Conservation (phyloP, 1,284 basidiomycete genomes). For the Prillingera fragicola region DNA sequence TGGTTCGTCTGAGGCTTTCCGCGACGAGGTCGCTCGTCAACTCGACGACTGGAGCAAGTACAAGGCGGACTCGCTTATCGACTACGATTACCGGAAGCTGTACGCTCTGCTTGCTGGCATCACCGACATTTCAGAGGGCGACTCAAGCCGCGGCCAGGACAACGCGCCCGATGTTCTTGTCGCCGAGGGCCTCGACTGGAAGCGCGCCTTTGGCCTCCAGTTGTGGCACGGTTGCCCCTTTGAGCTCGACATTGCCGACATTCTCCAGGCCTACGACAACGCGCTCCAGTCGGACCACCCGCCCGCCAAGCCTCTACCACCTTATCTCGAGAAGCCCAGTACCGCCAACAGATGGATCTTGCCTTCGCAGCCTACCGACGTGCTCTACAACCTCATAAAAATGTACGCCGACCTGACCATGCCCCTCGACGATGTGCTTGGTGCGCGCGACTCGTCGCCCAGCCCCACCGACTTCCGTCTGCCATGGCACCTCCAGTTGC, state of each 20-base stretch:
- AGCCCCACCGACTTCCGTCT: slow-evolving; percentile 75
- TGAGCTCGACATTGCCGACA: slow-evolving; percentile 65
- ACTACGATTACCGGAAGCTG: slow-evolving; percentile 65
- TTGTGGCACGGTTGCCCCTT: slow-evolving; percentile 81
- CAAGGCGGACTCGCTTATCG: slow-evolving; percentile 66
- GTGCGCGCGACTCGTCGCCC: slow-evolving; percentile 67
- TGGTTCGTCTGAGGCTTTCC: slow-evolving; percentile 72
- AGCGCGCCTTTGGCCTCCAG: slow-evolving; percentile 82
- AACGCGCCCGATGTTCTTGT: slow-evolving; percentile 62
- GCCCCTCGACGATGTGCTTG: slow-evolving; percentile 52
- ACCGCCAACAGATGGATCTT: slow-evolving; percentile 44
- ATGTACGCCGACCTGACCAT: slow-evolving; percentile 58
- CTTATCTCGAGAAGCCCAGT: slow-evolving; percentile 55
- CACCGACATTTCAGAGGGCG: slow-evolving; percentile 60
- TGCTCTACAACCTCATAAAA: slow-evolving; percentile 75
- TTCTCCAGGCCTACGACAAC: slow-evolving; percentile 63
- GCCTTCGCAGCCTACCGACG: slow-evolving; percentile 54
- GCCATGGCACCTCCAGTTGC: slow-evolving; percentile 88
- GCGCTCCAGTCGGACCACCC: slow-evolving; percentile 49
- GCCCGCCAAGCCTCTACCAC: slow-evolving; percentile 61
- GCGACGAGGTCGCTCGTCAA: slow-evolving; percentile 70
- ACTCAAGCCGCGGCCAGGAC: slow-evolving; percentile 54
- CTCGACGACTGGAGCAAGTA: slow-evolving; percentile 78
- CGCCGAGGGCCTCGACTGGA: slow-evolving; percentile 88
- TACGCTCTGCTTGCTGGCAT: slow-evolving; percentile 83